Evolutionary conservation across 345 rosid genomes (phyloP), one percentile per base, ranked within the genome.

Genomic region (Odontarrhena argentea): DNA sequence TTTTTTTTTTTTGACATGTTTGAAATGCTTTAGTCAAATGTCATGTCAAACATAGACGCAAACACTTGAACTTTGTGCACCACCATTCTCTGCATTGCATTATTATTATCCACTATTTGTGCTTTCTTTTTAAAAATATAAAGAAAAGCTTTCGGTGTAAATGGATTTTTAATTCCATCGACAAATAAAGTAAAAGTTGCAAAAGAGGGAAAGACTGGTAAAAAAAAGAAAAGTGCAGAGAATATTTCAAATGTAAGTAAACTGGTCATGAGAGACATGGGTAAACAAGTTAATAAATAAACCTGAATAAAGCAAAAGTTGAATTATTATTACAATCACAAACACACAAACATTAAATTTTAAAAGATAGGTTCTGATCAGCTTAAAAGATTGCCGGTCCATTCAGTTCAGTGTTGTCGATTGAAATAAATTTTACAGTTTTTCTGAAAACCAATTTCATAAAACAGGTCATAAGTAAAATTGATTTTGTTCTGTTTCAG

Each of bases 161-260:
- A 59, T 35, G 55, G 59, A 1, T 42, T 57, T 50, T 41, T 32
- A 57, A 56, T 42, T 49, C 30, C 46, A 57, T 41, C 54, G 52
- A 57, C 65, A 34, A 53, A 55, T 41, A 44, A 63, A 5, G 61
- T 46, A 18, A 55, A 71, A 71, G 22, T 44, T 44, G 49, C 49
- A 12, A 32, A 32, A 5, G 36, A 28, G 32, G 3, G 32, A 73
- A 73, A 28, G 76, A 65, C 54, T 50, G 68, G 56, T 52, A 67
- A 67, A 73, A 67, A 67, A 67, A 73, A 67, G 63, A 66, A 73
- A 74, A 74, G 50, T 61, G 73, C 73, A 74, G 73, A 52, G 68
- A 67, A 73, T 67, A 67, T 67, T 73, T 66, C 13, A 60, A 73
- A 62, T 52, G 72, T 37, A 66, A 60, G 77, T 67, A 49, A 73